phyloP scores from a whole-genome alignment of 768 basidiomycete species.

The Trametes cubensis region DNA sequence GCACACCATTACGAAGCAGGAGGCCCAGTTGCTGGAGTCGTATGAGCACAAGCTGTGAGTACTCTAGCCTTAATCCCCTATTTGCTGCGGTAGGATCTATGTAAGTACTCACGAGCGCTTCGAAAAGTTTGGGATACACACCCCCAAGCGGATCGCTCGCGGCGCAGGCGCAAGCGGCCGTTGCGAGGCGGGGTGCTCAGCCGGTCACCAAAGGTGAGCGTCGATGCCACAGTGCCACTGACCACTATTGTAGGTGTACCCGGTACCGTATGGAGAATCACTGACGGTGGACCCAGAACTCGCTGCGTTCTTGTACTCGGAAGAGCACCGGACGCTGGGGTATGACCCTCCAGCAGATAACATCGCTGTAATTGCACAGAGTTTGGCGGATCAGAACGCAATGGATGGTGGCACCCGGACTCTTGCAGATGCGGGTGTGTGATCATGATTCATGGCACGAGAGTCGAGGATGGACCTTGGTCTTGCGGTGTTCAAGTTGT shows the following conservation, averaged over 20 bases:
- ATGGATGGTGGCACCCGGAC: slow-evolving; percentile 3
- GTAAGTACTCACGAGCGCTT: neutral
- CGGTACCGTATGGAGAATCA: neutral
- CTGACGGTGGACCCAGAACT: slow-evolving; percentile 8
- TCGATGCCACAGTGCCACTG: neutral
- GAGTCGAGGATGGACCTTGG: too few relatives aligned
- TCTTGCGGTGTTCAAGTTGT: too few relatives aligned
- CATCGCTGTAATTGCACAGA: slow-evolving; percentile 26
- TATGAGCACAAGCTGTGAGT: slow-evolving; percentile 12
- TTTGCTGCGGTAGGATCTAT: too few relatives aligned
- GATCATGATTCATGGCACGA: neutral
- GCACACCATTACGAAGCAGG: slow-evolving; percentile 19
- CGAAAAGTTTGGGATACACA: slow-evolving; percentile 3
- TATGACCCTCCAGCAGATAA: slow-evolving; percentile 25
- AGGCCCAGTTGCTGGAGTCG: slow-evolving; percentile 5
- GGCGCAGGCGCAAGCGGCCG: slow-evolving; percentile 9
- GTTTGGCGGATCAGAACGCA: slow-evolving; percentile 23
- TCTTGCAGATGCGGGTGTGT: slow-evolving; percentile 4
- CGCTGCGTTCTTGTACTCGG: slow-evolving; percentile 24
- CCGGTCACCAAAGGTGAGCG: slow-evolving; percentile 1
- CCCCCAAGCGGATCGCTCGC: slow-evolving; percentile 10
- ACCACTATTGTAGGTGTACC: too few relatives aligned
- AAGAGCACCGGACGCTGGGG: slow-evolving; percentile 27
- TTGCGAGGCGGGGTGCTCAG: slow-evolving; percentile 2
- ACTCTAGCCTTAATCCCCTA: too few relatives aligned